Evolutionary conservation across 228 moss, liverwort and hornwort species (phyloP), one percentile per base, ranked within the genome.

Genomic region (Sphagnum magellanicum): DNA sequence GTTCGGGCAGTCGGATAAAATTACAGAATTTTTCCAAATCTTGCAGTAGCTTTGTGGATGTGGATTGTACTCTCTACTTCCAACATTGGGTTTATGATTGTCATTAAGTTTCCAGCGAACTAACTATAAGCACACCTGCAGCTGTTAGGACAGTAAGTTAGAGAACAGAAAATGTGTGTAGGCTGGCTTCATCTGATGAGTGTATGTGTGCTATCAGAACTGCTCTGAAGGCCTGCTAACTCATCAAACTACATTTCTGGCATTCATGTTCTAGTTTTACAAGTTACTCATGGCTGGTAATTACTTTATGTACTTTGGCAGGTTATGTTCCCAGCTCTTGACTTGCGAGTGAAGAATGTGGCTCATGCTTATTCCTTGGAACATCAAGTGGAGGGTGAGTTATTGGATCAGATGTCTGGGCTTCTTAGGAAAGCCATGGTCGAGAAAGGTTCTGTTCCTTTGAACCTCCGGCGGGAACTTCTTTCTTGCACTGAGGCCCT

Each of bases 291-390:
- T 14, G 6, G 14, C 7, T 14, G n/a, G 4, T 49, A 47, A 49
- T 64, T 17, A 17, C 32, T 32, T 32, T 64, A 13, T 50, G 66
- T 8, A 32, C 6, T 5, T 7, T 71, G 53, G 72, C 88, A 97
- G 96, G 97, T 93, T 59, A 84, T 97, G 71, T 82, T 97, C 68
- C 91, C 97, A 52, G 97, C 97, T 10, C 91, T 97, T 60, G 97
- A 97, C 76, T 82, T 93, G 66, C 97, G 97, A 12, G 97, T 97
- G 5, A 97, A 97, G 78, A 97, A 97, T 68, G 97, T 97, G 49
- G 93, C 93, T 4, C 88, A 91, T 72, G 88, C 97, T 71, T 97
- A 97, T 72, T 90, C 91, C 49, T 68, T 93, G 82, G 97, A 91
- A 81, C 97, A 97, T 61, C 81, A 91, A 76, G 93, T 90, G 64